phyloP scores from a whole-genome alignment of 73 alveolate species.

The Halteria grandinella region DNA sequence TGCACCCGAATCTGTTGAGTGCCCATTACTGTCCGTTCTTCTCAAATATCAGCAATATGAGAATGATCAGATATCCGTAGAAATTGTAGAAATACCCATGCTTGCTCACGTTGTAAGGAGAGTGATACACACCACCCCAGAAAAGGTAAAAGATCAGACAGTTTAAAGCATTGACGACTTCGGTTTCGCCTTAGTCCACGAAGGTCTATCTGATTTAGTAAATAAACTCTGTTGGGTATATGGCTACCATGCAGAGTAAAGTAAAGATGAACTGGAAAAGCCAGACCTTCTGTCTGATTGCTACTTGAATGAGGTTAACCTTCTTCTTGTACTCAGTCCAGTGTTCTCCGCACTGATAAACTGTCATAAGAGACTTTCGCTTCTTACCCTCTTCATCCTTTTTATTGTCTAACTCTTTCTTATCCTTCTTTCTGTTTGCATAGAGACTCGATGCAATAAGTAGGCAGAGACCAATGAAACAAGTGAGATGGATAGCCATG shows the following conservation, averaged over 20 bases:
- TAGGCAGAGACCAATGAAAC: slow-evolving; percentile 37
- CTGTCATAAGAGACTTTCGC: too few species aligned
- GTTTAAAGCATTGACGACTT: slow-evolving; percentile 11
- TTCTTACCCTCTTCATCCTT: too few species aligned
- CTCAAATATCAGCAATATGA: slow-evolving; percentile 42
- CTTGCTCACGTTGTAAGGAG: slow-evolving; percentile 21
- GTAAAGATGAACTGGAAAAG: slow-evolving; percentile 36
- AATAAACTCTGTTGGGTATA: slow-evolving; percentile 45
- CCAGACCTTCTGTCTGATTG: slow-evolving; percentile 45
- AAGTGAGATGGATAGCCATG: slow-evolving; percentile 26
- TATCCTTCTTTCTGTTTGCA: slow-evolving; percentile 43
- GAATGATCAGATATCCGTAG: slow-evolving; percentile 23
- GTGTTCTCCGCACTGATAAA: slow-evolving; percentile 34
- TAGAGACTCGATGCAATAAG: slow-evolving; percentile 28
- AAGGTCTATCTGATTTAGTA: slow-evolving; percentile 9
- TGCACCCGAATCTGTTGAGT: slow-evolving; percentile 48
- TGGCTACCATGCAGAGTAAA: slow-evolving; percentile 9
- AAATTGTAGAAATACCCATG: slow-evolving; percentile 25
- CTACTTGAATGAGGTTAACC: slow-evolving; percentile 6
- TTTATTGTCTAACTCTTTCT: too few species aligned
- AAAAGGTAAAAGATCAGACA: slow-evolving; percentile 26
- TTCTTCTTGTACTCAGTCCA: slow-evolving; percentile 50
- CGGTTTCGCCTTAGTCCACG: slow-evolving; percentile 1
- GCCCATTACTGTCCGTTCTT: slow-evolving; percentile 45
- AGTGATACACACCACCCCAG: slow-evolving; percentile 56